A percentile compares a stretch with the other conserved stretches of the same genome.
phyloP scores from a whole-genome alignment of 2,329 filamentous ascomycete species.

The Cercospora berteroae region DNA sequence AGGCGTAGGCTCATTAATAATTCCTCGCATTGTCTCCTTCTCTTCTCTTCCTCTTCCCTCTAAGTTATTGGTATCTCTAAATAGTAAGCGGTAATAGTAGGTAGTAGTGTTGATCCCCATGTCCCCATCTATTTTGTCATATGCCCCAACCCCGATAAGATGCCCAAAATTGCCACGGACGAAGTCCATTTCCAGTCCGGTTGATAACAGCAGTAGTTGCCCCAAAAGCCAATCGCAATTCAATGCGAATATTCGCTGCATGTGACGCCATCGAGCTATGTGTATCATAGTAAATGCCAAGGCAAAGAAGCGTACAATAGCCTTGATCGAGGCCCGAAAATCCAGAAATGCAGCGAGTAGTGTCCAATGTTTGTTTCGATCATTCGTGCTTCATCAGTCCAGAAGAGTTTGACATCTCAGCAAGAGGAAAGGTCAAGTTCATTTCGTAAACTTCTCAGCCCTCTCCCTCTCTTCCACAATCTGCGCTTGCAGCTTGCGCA shows the following conservation, averaged over 20 bases:
- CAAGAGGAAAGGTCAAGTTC: neutral
- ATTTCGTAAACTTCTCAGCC: slow-evolving; percentile 46
- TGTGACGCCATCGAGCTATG: neutral
- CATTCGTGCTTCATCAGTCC: neutral
- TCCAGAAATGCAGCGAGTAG: neutral
- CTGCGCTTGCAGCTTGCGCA: slow-evolving; percentile 65
- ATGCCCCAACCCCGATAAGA: neutral
- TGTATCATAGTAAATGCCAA: neutral
- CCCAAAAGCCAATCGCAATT: too few species aligned
- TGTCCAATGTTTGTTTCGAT: neutral
- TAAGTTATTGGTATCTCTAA: neutral
- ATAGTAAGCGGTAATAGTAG: neutral
- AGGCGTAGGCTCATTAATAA: neutral
- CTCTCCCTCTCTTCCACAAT: slow-evolving; percentile 64
- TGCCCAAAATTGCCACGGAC: neutral
- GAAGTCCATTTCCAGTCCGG: too few species aligned
- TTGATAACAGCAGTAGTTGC: too few species aligned
- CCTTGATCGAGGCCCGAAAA: neutral
- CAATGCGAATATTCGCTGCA: neutral
- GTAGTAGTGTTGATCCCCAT: neutral
- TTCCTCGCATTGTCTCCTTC: neutral
- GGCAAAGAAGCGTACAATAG: neutral
- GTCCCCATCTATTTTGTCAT: neutral
- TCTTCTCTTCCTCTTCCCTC: neutral
- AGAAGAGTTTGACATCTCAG: neutral